phyloP scores from a whole-genome alignment of 2,329 filamentous ascomycete species.

The Aspergillus tamarii region DNA sequence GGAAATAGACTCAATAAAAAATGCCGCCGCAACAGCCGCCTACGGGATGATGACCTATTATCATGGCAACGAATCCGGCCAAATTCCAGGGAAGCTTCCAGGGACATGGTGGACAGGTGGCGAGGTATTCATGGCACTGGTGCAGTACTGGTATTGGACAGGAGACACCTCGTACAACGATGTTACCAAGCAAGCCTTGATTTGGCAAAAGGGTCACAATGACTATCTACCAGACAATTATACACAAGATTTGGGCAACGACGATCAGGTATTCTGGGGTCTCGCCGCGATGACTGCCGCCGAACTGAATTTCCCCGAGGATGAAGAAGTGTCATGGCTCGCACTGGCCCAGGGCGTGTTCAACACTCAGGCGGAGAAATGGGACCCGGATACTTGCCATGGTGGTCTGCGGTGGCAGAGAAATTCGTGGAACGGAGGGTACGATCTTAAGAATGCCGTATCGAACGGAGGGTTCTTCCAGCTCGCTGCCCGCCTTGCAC shows the following conservation, averaged over 20 bases:
- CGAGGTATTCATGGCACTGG: slow-evolving; percentile 50
- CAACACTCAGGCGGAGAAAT: slow-evolving; percentile 73
- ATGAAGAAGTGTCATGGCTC: slow-evolving; percentile 72
- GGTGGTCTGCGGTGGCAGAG: slow-evolving; percentile 64
- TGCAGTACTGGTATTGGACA: slow-evolving; percentile 49
- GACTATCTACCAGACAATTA: slow-evolving; percentile 48
- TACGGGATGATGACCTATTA: slow-evolving; percentile 58
- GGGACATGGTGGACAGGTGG: slow-evolving; percentile 79
- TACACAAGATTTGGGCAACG: slow-evolving; percentile 52
- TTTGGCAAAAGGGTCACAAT: slow-evolving; percentile 43
- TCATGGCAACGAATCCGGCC: slow-evolving; percentile 54
- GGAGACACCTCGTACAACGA: slow-evolving; percentile 45
- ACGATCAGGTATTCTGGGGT: slow-evolving; percentile 63
- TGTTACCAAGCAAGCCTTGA: slow-evolving; percentile 39
- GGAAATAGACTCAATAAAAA: slow-evolving; percentile 46
- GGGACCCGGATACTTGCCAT: slow-evolving; percentile 67
- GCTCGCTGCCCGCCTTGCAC: slow-evolving; percentile 34
- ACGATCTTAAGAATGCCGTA: slow-evolving; percentile 39
- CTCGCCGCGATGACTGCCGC: slow-evolving; percentile 60
- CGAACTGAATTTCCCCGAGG: slow-evolving; percentile 45
- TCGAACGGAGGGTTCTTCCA: slow-evolving; percentile 39
- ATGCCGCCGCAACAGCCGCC: slow-evolving; percentile 47
- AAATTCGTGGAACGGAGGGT: slow-evolving; percentile 37
- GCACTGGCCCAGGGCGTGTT: slow-evolving; percentile 77
- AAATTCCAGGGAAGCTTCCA: slow-evolving; percentile 60